Evolutionary conservation across 208 protist species (phyloP).

Genomic region (Acanthamoeba polyphaga): DNA sequence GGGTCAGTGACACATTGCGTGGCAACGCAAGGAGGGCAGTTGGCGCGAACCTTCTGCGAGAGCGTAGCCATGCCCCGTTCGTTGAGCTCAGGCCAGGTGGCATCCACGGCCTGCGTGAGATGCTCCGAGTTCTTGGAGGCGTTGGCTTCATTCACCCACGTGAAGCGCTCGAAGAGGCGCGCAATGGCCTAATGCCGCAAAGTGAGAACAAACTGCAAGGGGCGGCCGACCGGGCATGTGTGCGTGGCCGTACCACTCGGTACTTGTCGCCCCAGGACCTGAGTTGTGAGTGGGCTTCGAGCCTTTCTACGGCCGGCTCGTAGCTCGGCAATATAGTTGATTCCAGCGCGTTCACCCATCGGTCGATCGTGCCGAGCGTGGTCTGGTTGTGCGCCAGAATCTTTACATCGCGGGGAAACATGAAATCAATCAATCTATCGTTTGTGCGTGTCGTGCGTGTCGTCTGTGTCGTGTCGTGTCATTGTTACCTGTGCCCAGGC

Average conservation of each 20-base stretch:
- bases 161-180: constrained; percentile 39
- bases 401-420: neutral
- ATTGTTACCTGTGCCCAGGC: constrained; percentile 9
- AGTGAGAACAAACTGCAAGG: no score
- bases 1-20: no score
- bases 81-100: neutral
- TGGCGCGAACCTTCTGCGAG: constrained; percentile 7
- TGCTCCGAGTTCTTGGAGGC: neutral
- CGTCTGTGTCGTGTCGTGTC: no score
- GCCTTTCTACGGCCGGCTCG: neutral
- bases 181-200: neutral
- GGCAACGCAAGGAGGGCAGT: neutral
- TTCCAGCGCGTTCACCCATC: constrained; percentile 2
- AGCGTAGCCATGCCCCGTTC: neutral
- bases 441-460: neutral
- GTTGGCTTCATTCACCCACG: constrained; percentile 18
- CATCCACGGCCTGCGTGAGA: neutral
- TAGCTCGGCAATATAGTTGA: neutral
- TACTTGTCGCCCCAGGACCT: constrained; percentile 5
- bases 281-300: neutral
- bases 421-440: neutral
- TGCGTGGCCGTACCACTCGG: neutral
- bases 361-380: neutral
- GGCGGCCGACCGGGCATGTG: no score
- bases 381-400: constrained; percentile 19